These are phyloP conservation scores for slime mould (Dictyostelium discoideum) DNA, from an alignment of 78 protist species.

Conservation along the genomic window dicty_2.7 NC_007088.5:6040501-6041000, in stretches of 20 bases:
- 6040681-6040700: neutral
- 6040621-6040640: neutral
- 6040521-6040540: too few relatives aligned
- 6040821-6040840: neutral
- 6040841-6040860: neutral
- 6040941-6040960: neutral
- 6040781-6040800: neutral
- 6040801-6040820: constrained; percentile 61
- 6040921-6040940: constrained; percentile 63
- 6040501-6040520: too few relatives aligned
- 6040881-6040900: constrained; percentile 28
- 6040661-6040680: constrained; percentile 1
- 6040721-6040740: constrained; percentile 19
- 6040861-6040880: constrained; percentile 22
- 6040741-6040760: constrained; percentile 9
- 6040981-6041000: neutral
- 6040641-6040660: neutral
- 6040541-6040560: too few relatives aligned
- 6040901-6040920: constrained; percentile 35
- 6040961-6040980: neutral
- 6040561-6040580: neutral
- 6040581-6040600: constrained; percentile 6
- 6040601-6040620: neutral
- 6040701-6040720: neutral
- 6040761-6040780: constrained; percentile 22